These are phyloP conservation scores for Allium cepa DNA, from an alignment of 106 monocot genomes.

Conservation along the genomic window DNA sequence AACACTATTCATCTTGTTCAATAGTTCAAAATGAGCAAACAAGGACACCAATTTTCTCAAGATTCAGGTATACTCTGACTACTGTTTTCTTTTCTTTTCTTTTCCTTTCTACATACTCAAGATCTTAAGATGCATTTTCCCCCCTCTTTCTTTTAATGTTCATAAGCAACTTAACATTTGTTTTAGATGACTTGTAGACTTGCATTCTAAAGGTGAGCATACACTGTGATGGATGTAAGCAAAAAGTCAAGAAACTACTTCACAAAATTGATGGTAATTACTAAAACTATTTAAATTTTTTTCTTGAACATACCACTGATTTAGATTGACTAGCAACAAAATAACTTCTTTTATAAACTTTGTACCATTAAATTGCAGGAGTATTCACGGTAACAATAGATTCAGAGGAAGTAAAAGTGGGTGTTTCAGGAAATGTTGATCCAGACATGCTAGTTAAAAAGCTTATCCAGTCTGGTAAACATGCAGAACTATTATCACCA, in stretches of 20 bases:
- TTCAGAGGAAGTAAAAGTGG: conserved; percentile 61
- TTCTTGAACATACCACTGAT: too few relatives aligned
- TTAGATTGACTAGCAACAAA: too few relatives aligned
- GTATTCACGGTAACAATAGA: conserved; percentile 54
- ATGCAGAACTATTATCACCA: conserved; percentile 45
- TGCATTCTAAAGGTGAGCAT: conserved; percentile 68
- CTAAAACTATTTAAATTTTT: too few relatives aligned
- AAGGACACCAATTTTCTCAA: conserved; percentile 44
- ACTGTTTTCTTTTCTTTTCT: background rate
- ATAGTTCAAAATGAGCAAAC: conserved; percentile 30
- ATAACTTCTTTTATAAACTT: too few relatives aligned
- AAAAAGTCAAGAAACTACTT: conserved; percentile 67
- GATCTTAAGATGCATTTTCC: background rate
- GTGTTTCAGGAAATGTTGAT: conserved; percentile 58
- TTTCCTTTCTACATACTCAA: background rate
- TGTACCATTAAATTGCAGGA: conserved; percentile 30
- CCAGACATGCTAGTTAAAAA: conserved; percentile 50
- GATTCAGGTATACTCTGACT: conserved; percentile 30
- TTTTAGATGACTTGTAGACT: conserved; percentile 21
- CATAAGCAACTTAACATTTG: background rate
- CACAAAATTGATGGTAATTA: conserved; percentile 58
- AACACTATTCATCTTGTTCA: background rate
- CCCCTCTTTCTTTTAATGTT: background rate
- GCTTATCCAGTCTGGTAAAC: conserved; percentile 54
- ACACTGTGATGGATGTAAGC: conserved; percentile 74